phyloP scores from a whole-genome alignment of 2,329 filamentous ascomycete genomes.

The Epichloe sp. region DNA sequence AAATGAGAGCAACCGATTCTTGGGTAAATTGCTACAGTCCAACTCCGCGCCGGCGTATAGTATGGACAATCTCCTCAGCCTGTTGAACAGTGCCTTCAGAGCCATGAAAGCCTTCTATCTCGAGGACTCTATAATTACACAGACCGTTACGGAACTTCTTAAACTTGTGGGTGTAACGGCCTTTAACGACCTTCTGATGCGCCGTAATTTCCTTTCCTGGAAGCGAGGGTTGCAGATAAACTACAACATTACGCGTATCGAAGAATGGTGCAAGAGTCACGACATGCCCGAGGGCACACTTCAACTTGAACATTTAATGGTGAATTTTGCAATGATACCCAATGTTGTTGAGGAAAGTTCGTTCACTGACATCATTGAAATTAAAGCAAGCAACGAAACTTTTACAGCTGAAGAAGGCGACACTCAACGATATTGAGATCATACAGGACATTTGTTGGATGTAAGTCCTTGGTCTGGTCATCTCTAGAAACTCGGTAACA shows the following conservation, averaged over 20 bases:
- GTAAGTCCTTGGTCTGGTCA: constrained; percentile 41
- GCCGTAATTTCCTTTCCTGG: constrained; percentile 97
- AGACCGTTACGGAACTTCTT: constrained; percentile 88
- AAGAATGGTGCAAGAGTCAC: constrained; percentile 99
- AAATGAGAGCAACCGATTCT: constrained; percentile 94
- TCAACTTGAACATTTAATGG: constrained; percentile 96
- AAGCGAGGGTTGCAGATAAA: constrained; percentile 99
- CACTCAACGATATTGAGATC: constrained; percentile 97
- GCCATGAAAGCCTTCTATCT: constrained; percentile 99
- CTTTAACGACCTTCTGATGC: constrained; percentile 96
- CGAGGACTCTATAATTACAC: constrained; percentile 89
- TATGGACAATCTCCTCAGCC: constrained; percentile 95
- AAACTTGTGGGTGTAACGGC: constrained; percentile 91
- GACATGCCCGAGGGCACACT: constrained; percentile 98
- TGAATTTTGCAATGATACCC: constrained; percentile 21
- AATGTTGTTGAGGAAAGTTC: constrained; percentile 14
- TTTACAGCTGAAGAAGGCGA: constrained; percentile 96
- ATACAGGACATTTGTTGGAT: constrained; percentile 99
- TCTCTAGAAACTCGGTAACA: neutral
- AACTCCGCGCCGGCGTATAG: constrained; percentile 92
- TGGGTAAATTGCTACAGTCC: constrained; percentile 86
- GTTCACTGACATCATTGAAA: constrained; percentile 24
- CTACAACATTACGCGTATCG: constrained; percentile 98
- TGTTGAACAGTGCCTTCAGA: constrained; percentile 94
- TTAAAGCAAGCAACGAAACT: constrained; percentile 81